phyloP scores from a whole-genome alignment of 768 basidiomycete species.

The Macrolepiota albuminosa region DNA sequence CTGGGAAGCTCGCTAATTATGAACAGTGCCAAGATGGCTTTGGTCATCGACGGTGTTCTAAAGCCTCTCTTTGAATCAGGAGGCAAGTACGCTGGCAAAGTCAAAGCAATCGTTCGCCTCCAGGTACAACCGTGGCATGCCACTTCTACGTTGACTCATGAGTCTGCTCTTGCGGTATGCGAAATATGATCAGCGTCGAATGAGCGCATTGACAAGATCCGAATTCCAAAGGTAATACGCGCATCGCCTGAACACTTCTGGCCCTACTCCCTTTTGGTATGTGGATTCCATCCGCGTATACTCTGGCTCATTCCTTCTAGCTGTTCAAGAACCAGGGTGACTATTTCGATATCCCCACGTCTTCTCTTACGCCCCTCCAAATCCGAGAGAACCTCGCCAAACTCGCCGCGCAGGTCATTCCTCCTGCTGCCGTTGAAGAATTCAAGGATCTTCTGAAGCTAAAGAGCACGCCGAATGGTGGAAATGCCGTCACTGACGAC shows the following conservation, averaged over 20 bases:
- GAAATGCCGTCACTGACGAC: slow-evolving; percentile 77
- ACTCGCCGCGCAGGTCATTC: slow-evolving; percentile 52
- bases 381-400: slow-evolving; percentile 69
- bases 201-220: not conserved
- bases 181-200: not conserved
- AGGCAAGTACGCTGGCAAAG: slow-evolving; percentile 66
- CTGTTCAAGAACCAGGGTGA: slow-evolving; percentile 71
- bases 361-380: slow-evolving; percentile 61
- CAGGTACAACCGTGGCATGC: slow-evolving; percentile 82
- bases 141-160: slow-evolving; percentile 71
- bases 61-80: slow-evolving; percentile 52
- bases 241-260: slow-evolving; percentile 77
- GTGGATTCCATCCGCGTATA: slow-evolving; percentile 9
- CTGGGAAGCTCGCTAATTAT: not conserved
- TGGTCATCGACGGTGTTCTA: slow-evolving; percentile 54
- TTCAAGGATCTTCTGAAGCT: slow-evolving; percentile 61
- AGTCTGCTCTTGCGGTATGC: slow-evolving; percentile 75
- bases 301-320: slow-evolving; percentile 29
- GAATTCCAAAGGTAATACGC: slow-evolving; percentile 48
- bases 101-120: slow-evolving; percentile 66
- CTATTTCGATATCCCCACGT: slow-evolving; percentile 76
- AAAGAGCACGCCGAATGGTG: slow-evolving; percentile 69
- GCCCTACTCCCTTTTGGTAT: slow-evolving; percentile 65
- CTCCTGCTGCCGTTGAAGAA: slow-evolving; percentile 40
- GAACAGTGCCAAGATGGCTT: slow-evolving; percentile 54